These are phyloP conservation scores for Colletotrichum endophyticum DNA, from an alignment of 2,329 filamentous ascomycete genomes.

Conservation along the genomic window DNA sequence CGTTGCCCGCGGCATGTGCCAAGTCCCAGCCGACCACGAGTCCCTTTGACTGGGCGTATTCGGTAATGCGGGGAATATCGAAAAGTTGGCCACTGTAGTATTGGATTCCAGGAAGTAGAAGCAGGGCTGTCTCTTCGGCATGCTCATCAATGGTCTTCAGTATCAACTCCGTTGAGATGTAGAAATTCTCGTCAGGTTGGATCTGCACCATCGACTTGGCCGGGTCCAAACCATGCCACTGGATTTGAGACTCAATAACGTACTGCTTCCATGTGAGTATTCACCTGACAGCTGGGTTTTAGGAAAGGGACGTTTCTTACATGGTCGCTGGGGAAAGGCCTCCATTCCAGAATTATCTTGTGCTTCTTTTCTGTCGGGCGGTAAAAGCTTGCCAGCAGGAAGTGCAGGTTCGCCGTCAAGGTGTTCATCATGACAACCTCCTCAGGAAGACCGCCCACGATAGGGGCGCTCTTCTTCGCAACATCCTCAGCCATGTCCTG, in stretches of 20 bases:
- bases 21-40: conserved; percentile 79
- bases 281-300: not conserved
- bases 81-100: conserved; percentile 84
- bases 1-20: conserved; percentile 78
- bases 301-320: conserved; percentile 42
- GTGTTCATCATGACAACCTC: conserved; percentile 92
- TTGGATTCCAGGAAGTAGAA: conserved; percentile 79
- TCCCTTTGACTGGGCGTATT: conserved; percentile 68
- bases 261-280: conserved; percentile 55
- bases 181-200: conserved; percentile 63
- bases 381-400: conserved; percentile 87
- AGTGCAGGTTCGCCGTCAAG: conserved; percentile 79
- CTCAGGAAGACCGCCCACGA: conserved; percentile 74
- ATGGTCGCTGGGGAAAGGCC: conserved; percentile 87
- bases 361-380: conserved; percentile 66
- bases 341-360: conserved; percentile 89
- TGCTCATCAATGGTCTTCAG: conserved; percentile 71
- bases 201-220: conserved; percentile 75
- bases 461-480: conserved; percentile 69
- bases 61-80: conserved; percentile 75
- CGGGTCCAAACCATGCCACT: conserved; percentile 71
- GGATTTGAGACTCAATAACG: conserved; percentile 81
- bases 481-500: conserved; percentile 80
- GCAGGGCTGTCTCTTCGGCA: conserved; percentile 67
- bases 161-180: conserved; percentile 69